Percentiles rank a stretch among this genome's conserved stretches.
Evolutionary conservation across 371 early-diverging fungal genomes (phyloP).

Genomic region (Rhizopus microsporus): DNA sequence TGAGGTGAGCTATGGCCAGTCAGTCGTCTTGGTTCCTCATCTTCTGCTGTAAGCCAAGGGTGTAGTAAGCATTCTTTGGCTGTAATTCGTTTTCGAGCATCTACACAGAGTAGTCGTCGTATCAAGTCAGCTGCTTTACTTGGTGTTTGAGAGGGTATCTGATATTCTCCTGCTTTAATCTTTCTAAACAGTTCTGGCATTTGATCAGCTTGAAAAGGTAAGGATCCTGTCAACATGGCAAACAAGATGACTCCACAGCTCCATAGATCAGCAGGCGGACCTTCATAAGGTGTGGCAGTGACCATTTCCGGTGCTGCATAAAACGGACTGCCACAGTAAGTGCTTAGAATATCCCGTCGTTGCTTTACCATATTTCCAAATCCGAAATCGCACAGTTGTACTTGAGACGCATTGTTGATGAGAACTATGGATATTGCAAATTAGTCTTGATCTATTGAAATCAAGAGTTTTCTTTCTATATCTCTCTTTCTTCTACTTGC

Average conservation of each 20-base stretch:
- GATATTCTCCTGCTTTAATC: constrained; percentile 63
- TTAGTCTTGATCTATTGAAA: constrained; percentile 9
- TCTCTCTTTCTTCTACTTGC: constrained; percentile 24
- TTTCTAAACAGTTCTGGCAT: constrained; percentile 72
- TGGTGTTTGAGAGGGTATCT: constrained; percentile 50
- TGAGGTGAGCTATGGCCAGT: neutral
- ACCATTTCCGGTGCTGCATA: constrained; percentile 91
- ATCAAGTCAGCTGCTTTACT: constrained; percentile 54
- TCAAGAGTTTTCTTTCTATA: neutral
- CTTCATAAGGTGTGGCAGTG: constrained; percentile 69
- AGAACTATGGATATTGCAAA: constrained; percentile 47
- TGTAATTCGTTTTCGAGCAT: constrained; percentile 68
- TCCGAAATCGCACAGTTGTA: constrained; percentile 94
- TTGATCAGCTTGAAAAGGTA: constrained; percentile 83
- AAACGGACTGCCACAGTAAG: constrained; percentile 94
- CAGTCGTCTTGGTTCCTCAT: neutral
- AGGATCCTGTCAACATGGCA: constrained; percentile 71
- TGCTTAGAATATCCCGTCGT: constrained; percentile 78
- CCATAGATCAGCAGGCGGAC: constrained; percentile 82
- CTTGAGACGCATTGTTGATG: constrained; percentile 66
- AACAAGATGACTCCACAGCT: constrained; percentile 78
- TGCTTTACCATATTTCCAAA: constrained; percentile 81
- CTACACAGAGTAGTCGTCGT: constrained; percentile 51
- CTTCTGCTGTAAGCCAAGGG: constrained; percentile 62
- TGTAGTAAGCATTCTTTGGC: constrained; percentile 75